phyloP scores from a whole-genome alignment of 805 yeast species.

The Tetrapisispora fleetii region DNA sequence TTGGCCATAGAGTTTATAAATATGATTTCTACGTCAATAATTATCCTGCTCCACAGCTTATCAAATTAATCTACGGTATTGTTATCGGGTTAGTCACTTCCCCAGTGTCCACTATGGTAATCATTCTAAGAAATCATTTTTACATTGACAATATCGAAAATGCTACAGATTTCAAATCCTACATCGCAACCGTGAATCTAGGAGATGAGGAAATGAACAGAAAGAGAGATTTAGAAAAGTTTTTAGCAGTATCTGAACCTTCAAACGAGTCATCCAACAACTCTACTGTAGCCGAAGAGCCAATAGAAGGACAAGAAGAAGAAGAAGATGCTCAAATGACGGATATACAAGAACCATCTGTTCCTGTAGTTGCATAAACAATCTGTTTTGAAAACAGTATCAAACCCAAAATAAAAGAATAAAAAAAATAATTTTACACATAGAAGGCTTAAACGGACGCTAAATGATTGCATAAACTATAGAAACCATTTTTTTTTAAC shows the following conservation, averaged over 20 bases:
- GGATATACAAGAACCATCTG: not conserved
- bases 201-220: not conserved
- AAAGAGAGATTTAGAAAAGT: not conserved
- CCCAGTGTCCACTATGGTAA: constrained; percentile 11
- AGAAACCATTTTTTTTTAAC: no score
- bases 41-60: constrained; percentile 17
- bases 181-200: not conserved
- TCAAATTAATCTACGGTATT: constrained; percentile 15
- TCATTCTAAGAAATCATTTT: constrained; percentile 12
- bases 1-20: constrained; percentile 10
- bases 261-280: not conserved
- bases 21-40: constrained; percentile 13
- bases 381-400: not conserved
- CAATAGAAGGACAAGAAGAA: not conserved
- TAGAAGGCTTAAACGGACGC: not conserved
- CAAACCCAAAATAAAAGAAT: not conserved
- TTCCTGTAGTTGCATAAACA: not conserved
- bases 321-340: no score
- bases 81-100: constrained; percentile 14
- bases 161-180: not conserved
- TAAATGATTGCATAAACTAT: no score
- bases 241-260: not conserved
- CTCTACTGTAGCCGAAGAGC: not conserved
- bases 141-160: constrained; percentile 1
- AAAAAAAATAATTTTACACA: not conserved